A percentile compares a stretch with the other conserved stretches of the same genome.
Evolutionary conservation across 768 basidiomycete species (phyloP).

Genomic region (Suillus bovinus): DNA sequence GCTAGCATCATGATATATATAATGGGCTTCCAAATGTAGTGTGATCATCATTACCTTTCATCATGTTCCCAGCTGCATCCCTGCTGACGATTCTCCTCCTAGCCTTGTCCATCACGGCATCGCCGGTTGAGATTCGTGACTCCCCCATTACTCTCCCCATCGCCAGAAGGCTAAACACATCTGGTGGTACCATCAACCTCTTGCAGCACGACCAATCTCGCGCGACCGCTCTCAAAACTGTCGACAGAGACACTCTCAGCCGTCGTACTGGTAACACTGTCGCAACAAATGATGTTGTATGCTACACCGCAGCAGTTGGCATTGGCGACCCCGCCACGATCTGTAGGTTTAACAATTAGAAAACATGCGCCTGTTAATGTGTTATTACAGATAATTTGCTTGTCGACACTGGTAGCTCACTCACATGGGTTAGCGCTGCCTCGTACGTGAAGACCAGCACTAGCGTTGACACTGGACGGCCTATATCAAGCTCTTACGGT

Average conservation of each 20-base stretch:
- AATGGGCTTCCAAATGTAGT: neutral
- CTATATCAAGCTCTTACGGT: slow-evolving; percentile 59
- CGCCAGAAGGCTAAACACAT: slow-evolving; percentile 52
- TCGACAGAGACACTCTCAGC: slow-evolving; percentile 6
- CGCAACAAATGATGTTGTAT: slow-evolving; percentile 44
- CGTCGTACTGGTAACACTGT: slow-evolving; percentile 31
- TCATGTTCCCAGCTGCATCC: neutral
- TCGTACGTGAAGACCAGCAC: slow-evolving; percentile 50
- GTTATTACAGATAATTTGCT: slow-evolving; percentile 47
- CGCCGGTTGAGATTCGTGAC: slow-evolving; percentile 41
- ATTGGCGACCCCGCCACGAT: slow-evolving; percentile 56
- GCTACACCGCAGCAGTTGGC: slow-evolving; percentile 40
- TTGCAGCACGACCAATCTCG: neutral
- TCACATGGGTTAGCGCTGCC: slow-evolving; percentile 67
- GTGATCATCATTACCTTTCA: slow-evolving; percentile 21
- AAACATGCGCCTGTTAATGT: neutral
- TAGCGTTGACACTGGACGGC: slow-evolving; percentile 43
- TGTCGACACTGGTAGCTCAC: slow-evolving; percentile 63
- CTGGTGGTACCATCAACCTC: slow-evolving; percentile 38
- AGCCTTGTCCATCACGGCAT: slow-evolving; percentile 45
- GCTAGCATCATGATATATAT: slow-evolving; percentile 21
- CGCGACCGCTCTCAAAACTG: neutral
- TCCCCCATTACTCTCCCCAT: slow-evolving; percentile 48
- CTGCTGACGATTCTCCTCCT: slow-evolving; percentile 43
- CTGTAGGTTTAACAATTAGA: slow-evolving; percentile 35